Conservation (phyloP, 2,329 filamentous ascomycete genomes). For the Colletotrichum spaethianum region DNA sequence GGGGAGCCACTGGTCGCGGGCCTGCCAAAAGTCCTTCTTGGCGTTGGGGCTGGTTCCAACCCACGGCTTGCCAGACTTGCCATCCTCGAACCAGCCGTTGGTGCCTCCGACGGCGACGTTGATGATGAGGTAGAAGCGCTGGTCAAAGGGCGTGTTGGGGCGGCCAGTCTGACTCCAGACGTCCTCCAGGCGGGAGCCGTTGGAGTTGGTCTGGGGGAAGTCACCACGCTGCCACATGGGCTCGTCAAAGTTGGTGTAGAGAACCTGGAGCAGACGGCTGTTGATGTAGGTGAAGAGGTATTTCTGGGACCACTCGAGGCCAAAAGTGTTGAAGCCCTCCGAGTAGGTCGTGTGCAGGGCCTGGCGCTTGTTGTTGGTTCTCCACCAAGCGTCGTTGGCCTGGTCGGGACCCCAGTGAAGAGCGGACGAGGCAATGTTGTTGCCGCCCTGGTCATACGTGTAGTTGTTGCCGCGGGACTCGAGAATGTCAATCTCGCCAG, state of each 20-base stretch:
- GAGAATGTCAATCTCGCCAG: constrained; percentile 87
- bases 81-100: constrained; percentile 88
- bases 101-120: constrained; percentile 83
- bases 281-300: constrained; percentile 92
- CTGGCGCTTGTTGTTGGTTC: constrained; percentile 82
- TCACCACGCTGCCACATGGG: constrained; percentile 78
- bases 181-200: constrained; percentile 76
- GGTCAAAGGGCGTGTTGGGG: constrained; percentile 80
- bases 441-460: constrained; percentile 81
- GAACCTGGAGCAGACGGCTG: constrained; percentile 82
- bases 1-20: constrained; percentile 74
- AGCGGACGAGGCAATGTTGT: constrained; percentile 84
- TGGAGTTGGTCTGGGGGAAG: constrained; percentile 75
- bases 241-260: constrained; percentile 81
- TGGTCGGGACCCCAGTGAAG: constrained; percentile 86
- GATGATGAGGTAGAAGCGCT: constrained; percentile 82
- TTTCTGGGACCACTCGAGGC: constrained; percentile 89
- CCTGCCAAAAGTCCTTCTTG: constrained; percentile 83
- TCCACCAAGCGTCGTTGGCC: constrained; percentile 85
- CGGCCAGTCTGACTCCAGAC: constrained; percentile 75
- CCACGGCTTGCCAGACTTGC: constrained; percentile 82
- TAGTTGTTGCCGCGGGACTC: constrained; percentile 88
- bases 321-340: constrained; percentile 80
- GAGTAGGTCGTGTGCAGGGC: constrained; percentile 83
- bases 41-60: constrained; percentile 77